Conservation (phyloP, 345 rosid species). For the Schrenkiella parvula region DNA sequence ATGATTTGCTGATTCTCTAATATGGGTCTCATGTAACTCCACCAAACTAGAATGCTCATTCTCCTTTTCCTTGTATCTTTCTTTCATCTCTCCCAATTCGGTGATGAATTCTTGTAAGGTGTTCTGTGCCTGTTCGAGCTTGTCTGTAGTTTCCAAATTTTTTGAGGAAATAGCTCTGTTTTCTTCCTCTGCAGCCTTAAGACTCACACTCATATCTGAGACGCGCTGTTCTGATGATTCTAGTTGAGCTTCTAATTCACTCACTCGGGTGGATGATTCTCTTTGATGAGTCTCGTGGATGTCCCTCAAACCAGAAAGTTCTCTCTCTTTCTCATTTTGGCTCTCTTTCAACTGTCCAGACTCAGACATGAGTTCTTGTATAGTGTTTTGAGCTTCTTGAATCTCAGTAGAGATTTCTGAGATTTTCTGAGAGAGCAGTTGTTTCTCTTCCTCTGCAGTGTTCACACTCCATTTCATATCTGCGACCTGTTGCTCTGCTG, state of each 20-base stretch:
- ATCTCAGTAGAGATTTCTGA: too few species aligned
- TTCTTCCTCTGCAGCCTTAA: slow-evolving; percentile 44
- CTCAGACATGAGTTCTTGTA: too few species aligned
- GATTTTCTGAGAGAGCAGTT: background rate
- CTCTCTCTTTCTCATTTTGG: slow-evolving; percentile 46
- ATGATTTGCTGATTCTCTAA: slow-evolving; percentile 41
- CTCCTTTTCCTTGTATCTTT: slow-evolving; percentile 57
- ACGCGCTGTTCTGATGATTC: slow-evolving; percentile 48
- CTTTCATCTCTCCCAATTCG: slow-evolving; percentile 46
- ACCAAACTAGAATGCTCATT: slow-evolving; percentile 43
- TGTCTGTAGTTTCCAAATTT: slow-evolving; percentile 41
- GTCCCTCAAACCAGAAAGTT: slow-evolving; percentile 44
- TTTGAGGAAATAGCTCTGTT: slow-evolving; percentile 46
- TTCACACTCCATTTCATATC: slow-evolving; percentile 14
- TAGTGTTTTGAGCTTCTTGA: too few species aligned
- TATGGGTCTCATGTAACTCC: slow-evolving; percentile 45
- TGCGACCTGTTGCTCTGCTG: too few species aligned
- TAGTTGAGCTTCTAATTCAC: slow-evolving; percentile 28
- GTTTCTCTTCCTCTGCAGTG: too few species aligned
- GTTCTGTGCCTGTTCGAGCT: slow-evolving; percentile 45
- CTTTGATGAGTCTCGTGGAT: slow-evolving; percentile 48
- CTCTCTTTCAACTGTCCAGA: background rate
- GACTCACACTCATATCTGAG: slow-evolving; percentile 40
- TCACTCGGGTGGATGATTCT: slow-evolving; percentile 40
- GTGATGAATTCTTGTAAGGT: slow-evolving; percentile 33